Conservation (phyloP, 768 basidiomycete species). For the Phaeotremella skinneri region DNA sequence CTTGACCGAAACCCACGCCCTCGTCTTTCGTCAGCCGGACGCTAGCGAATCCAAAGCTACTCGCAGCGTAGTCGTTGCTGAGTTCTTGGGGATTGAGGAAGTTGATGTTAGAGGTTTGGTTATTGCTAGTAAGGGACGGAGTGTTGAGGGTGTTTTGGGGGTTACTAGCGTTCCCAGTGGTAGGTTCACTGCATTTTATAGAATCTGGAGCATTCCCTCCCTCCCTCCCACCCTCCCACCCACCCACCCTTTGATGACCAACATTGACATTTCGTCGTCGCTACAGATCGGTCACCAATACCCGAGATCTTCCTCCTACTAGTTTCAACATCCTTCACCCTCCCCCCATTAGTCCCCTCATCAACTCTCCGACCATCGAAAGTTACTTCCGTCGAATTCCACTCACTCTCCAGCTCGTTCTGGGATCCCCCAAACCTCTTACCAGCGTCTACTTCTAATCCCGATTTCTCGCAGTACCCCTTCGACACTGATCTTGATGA, state of each 20-base stretch:
- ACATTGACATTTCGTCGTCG: slow-evolving; percentile 7
- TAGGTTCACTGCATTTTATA: slow-evolving; percentile 28
- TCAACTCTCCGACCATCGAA: slow-evolving; percentile 61
- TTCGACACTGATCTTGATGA: slow-evolving; percentile 13
- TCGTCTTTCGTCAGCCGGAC: slow-evolving; percentile 47
- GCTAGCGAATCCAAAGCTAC: slow-evolving; percentile 32
- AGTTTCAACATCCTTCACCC: slow-evolving; percentile 70
- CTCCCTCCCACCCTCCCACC: too few species aligned
- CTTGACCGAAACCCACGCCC: slow-evolving; percentile 40
- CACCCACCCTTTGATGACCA: too few species aligned
- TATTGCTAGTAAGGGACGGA: slow-evolving; percentile 66
- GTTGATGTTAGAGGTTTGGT: slow-evolving; percentile 67
- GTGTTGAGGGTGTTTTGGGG: slow-evolving; percentile 77
- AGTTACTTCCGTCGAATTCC: slow-evolving; percentile 87
- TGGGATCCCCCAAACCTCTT: slow-evolving; percentile 68
- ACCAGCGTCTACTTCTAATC: slow-evolving; percentile 7
- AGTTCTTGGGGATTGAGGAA: slow-evolving; percentile 72
- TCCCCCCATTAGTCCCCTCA: slow-evolving; percentile 59
- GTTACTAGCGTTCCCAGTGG: slow-evolving; percentile 52
- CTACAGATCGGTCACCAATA: slow-evolving; percentile 38
- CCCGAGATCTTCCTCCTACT: slow-evolving; percentile 72
- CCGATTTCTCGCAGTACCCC: slow-evolving; percentile 4
- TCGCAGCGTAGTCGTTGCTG: slow-evolving; percentile 64
- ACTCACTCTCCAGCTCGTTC: slow-evolving; percentile 72
- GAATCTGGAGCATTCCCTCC: too few species aligned